phyloP scores from a whole-genome alignment of 805 yeast species.

The Myxozyma neotropica region DNA sequence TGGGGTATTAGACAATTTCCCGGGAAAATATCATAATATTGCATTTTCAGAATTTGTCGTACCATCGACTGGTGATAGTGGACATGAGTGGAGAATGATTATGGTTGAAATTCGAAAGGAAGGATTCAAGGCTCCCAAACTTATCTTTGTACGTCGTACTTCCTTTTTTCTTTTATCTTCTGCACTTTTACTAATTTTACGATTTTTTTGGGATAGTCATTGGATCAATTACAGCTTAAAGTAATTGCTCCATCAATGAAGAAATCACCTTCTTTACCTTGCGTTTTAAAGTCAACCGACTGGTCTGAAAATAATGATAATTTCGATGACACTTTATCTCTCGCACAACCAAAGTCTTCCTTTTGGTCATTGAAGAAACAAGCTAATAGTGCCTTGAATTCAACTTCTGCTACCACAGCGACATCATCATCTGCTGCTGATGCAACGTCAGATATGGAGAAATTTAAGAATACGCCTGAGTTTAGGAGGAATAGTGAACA shows the following conservation, averaged over 20 bases:
- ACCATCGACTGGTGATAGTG: not conserved
- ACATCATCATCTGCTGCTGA: too few relatives aligned
- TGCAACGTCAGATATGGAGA: too few relatives aligned
- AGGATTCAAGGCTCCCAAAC: not conserved
- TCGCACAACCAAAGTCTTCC: not conserved
- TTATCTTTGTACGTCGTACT: not conserved
- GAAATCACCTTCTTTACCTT: too few relatives aligned
- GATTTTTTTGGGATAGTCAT: too few relatives aligned
- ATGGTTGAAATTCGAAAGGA: constrained; percentile 6
- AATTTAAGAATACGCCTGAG: too few relatives aligned
- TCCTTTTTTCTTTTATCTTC: too few relatives aligned
- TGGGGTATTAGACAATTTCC: not conserved
- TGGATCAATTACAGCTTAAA: not conserved
- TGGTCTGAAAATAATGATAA: too few relatives aligned
- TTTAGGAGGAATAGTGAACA: not conserved
- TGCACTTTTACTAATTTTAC: too few relatives aligned
- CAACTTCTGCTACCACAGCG: too few relatives aligned
- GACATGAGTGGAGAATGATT: not conserved
- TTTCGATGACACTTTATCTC: too few relatives aligned
- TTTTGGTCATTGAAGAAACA: not conserved
- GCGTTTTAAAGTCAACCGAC: too few relatives aligned
- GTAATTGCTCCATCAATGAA: not conserved
- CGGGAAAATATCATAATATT: not conserved
- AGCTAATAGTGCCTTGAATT: too few relatives aligned
- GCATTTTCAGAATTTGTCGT: constrained; percentile 2